Evolutionary conservation across 129 eudicot genomes (phyloP), one percentile per base, ranked within the genome.

Genomic region (Deinandra increscens): DNA sequence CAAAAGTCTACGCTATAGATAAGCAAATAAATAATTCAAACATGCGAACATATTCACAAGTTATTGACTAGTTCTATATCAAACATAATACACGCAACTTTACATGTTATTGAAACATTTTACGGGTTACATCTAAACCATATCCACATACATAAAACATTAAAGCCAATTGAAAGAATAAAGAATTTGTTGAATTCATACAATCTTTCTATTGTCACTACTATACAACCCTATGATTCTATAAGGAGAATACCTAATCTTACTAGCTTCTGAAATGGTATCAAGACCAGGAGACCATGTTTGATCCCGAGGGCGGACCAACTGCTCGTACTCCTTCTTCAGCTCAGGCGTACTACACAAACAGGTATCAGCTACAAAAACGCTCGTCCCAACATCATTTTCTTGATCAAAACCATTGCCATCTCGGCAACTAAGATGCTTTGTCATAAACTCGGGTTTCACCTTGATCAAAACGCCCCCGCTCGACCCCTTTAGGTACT

Each of bases 321-420:
- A 64, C 53, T 83, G 85, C 56, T 85, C 72, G 22, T 88, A 91
- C 14, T 85, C 86, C 81, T 83, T 88, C 81, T 85, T 75, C 74
- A 91, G 58, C 75, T 91, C 97, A 22, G 96, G 93, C 13, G 97
- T 91, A 64, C 88, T 91, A 70, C 97, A 91, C 58, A 91, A 72
- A 11, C 61, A 23, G 20, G 31, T 56, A 37, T 39, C 55, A 15
- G 38, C 54, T 10, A 34, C 33, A 64, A 39, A 31, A 14, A 7
- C 17, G 41, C 50, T 13, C 10, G 29, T 13, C 9, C 19, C 6
- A 1, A 0, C 19, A 31, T n/a, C 29, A 10, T 13, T 19, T 22
- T 31, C 62, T 12, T 23, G 53, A 19, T 34, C 82, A 12, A 44
- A 34, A 55, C 9, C 61, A n/a, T 73, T 72, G 12, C 62, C 62